Percentiles rank a stretch among this genome's conserved stretches.
Conservation (phyloP, 2,329 filamentous ascomycete genomes). For the Fusarium tupiense region DNA sequence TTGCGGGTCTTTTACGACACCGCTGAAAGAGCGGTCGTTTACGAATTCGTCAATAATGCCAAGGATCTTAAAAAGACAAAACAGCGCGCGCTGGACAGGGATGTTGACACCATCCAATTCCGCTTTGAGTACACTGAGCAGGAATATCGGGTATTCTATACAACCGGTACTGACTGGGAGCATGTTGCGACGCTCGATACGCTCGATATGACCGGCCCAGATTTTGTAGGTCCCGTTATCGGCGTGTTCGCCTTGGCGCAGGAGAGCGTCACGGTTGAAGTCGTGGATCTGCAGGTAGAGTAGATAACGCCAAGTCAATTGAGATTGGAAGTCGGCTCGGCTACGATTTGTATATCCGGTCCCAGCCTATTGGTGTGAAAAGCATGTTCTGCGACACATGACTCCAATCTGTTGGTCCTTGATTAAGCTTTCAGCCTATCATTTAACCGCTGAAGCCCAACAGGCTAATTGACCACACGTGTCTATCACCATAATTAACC, state of each 20-base stretch:
- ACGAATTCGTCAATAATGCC: background rate
- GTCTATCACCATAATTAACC: background rate
- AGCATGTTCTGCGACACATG: background rate
- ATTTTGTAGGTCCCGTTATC: conserved; percentile 21
- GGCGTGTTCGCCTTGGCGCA: conserved; percentile 4
- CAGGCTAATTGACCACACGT: background rate
- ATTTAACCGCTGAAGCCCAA: background rate
- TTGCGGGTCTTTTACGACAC: background rate
- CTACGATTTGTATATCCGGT: background rate
- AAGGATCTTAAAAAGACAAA: conserved; percentile 1
- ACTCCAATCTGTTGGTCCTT: conserved; percentile 3
- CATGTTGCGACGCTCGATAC: conserved; percentile 5
- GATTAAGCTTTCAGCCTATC: conserved; percentile 12
- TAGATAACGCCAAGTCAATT: background rate
- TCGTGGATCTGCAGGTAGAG: conserved; percentile 4
- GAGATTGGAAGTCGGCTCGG: background rate
- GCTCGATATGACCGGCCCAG: conserved; percentile 11
- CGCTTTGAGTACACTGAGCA: conserved; percentile 10
- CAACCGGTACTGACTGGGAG: background rate
- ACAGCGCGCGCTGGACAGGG: background rate
- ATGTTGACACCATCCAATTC: background rate
- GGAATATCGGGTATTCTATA: background rate
- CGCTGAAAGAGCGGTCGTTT: background rate
- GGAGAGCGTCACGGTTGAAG: background rate
- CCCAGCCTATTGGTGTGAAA: background rate